These are phyloP conservation scores for Ilyonectria mors-panacis DNA, from an alignment of 2,329 filamentous ascomycete genomes.

Conservation along the genomic window DNA sequence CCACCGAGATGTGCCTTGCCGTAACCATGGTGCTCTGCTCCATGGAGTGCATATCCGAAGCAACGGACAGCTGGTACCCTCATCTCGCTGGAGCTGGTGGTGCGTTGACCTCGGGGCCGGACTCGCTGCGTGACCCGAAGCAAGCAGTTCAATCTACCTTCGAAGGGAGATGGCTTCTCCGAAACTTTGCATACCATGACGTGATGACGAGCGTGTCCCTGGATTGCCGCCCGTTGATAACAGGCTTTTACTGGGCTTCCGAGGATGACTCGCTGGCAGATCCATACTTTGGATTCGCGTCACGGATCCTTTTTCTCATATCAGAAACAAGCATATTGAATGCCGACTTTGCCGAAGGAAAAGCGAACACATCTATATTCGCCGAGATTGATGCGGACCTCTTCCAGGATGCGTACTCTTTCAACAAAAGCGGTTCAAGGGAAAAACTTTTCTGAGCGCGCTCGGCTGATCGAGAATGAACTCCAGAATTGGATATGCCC, in stretches of 20 bases:
- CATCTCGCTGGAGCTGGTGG: conserved; percentile 38
- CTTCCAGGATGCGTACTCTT: not conserved
- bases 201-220: conserved; percentile 33
- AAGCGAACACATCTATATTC: not conserved
- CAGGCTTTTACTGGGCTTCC: conserved; percentile 17
- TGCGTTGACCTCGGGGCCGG: conserved; percentile 1
- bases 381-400: not conserved
- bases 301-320: conserved; percentile 9
- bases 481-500: conserved; percentile 12
- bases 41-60: conserved; percentile 41
- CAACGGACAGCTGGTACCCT: conserved; percentile 36
- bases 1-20: conserved; percentile 39
- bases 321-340: conserved; percentile 15
- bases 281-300: conserved; percentile 27
- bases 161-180: conserved; percentile 42
- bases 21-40: conserved; percentile 44
- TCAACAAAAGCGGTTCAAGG: not conserved
- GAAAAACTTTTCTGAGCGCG: conserved; percentile 6
- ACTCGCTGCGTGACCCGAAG: not conserved
- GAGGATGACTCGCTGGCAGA: conserved; percentile 17
- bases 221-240: conserved; percentile 14
- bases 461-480: conserved; percentile 3
- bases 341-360: conserved; percentile 8
- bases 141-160: conserved; percentile 3
- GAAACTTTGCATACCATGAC: conserved; percentile 38